Percentiles rank a stretch among this genome's conserved stretches.
These are phyloP conservation scores for Xylogone sp. DNA, from an alignment of 2,329 filamentous ascomycete genomes.

Conservation along the genomic window DNA sequence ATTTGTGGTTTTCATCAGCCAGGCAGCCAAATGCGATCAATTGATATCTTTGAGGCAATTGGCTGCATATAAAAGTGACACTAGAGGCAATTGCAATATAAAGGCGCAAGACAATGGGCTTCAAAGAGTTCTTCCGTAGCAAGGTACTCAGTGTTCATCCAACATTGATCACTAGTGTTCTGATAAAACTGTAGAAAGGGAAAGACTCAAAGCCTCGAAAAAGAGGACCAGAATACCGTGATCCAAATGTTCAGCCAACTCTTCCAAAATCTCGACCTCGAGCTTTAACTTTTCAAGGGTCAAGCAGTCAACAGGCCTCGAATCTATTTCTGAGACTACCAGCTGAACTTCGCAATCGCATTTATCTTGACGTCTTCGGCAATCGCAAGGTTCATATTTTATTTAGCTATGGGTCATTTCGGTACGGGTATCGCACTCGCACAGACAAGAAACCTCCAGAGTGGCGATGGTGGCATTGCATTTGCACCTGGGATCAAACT, in stretches of 20 bases:
- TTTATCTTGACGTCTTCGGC: slow-evolving; percentile 2
- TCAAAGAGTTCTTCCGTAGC: slow-evolving; percentile 1
- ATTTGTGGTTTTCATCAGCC: too few species aligned
- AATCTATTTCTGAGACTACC: not conserved
- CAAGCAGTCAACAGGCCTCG: not conserved
- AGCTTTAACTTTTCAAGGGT: slow-evolving; percentile 1
- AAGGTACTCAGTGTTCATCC: not conserved
- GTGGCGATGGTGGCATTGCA: slow-evolving; percentile 5
- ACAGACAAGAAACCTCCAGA: not conserved
- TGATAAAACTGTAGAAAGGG: too few species aligned
- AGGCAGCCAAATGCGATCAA: too few species aligned
- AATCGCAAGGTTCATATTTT: slow-evolving; percentile 2
- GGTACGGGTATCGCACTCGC: not conserved
- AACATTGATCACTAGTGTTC: not conserved
- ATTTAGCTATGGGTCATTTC: not conserved
- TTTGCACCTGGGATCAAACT: slow-evolving; percentile 4
- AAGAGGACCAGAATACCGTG: slow-evolving; percentile 1
- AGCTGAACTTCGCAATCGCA: slow-evolving; percentile 1
- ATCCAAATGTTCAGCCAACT: slow-evolving; percentile 1
- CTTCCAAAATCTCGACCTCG: not conserved
- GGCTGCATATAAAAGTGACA: too few species aligned
- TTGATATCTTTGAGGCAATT: too few species aligned
- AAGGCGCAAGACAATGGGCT: slow-evolving; percentile 1
- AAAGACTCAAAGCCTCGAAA: not conserved
- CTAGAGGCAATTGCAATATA: too few species aligned